Percentiles rank a stretch among this genome's conserved stretches.
These are phyloP conservation scores for Actinomortierella wolfii DNA, from an alignment of 371 early-diverging fungal species.

Conservation along the genomic window DNA sequence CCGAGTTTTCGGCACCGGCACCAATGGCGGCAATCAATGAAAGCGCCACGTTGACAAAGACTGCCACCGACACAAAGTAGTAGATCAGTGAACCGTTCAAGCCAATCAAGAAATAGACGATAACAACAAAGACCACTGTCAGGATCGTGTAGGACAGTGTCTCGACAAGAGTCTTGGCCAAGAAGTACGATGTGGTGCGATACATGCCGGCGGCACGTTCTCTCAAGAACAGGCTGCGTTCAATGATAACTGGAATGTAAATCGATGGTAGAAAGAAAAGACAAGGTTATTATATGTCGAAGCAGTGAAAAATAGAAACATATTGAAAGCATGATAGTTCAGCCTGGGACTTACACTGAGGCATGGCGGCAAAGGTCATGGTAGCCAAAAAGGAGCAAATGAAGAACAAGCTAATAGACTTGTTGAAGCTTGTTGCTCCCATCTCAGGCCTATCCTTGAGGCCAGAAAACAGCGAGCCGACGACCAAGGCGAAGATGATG, in stretches of 20 bases:
- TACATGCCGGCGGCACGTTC: constrained; percentile 46
- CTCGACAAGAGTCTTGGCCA: constrained; percentile 45
- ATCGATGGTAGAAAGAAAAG: not conserved
- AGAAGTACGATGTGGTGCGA: constrained; percentile 35
- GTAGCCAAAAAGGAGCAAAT: constrained; percentile 44
- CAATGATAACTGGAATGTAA: constrained; percentile 24
- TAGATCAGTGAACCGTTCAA: constrained; percentile 32
- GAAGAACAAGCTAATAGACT: constrained; percentile 39
- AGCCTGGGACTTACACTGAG: constrained; percentile 41
- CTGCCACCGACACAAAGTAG: constrained; percentile 34
- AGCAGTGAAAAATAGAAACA: not conserved
- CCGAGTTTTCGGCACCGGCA: constrained; percentile 40
- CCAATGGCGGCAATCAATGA: constrained; percentile 43
- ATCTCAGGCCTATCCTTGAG: constrained; percentile 34
- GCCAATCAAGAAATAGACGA: constrained; percentile 37
- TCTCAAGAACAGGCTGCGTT: constrained; percentile 37
- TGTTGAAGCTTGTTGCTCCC: constrained; percentile 40
- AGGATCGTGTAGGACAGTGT: constrained; percentile 41
- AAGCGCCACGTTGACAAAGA: constrained; percentile 43
- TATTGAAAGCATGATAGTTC: too few species aligned
- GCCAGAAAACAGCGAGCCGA: constrained; percentile 45
- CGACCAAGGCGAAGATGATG: constrained; percentile 36
- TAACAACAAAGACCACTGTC: constrained; percentile 35
- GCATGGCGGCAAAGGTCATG: constrained; percentile 35
- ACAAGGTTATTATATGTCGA: not conserved